Conservation (phyloP, 75 land plant species). For the Cupressus sempervirens region DNA sequence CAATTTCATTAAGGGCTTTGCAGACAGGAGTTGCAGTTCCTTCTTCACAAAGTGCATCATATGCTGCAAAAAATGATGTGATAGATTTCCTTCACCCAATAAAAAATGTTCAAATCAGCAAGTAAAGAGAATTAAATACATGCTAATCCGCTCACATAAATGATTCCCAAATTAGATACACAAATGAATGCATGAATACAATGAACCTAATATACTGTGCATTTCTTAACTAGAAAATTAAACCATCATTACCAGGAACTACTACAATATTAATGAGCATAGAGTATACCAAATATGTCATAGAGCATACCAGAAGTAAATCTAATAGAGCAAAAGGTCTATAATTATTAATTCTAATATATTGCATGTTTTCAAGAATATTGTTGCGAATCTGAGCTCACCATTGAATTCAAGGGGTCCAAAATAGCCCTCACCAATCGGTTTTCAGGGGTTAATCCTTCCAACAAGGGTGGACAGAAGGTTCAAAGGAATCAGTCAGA, state of each 20-base stretch:
- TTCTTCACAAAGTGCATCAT: conserved; percentile 95
- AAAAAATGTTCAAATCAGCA: conserved; percentile 3
- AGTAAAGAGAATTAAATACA: background rate
- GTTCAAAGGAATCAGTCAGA: too few relatives aligned
- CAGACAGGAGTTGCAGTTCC: conserved; percentile 84
- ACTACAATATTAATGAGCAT: background rate
- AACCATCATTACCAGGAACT: background rate
- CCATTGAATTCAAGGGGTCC: too few relatives aligned
- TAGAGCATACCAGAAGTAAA: background rate
- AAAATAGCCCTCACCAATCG: too few relatives aligned
- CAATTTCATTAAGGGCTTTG: conserved; percentile 75
- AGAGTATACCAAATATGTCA: background rate
- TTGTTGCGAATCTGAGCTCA: too few relatives aligned
- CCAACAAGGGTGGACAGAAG: too few relatives aligned
- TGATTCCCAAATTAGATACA: background rate
- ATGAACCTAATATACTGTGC: background rate
- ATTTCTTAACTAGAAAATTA: background rate
- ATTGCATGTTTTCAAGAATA: too few relatives aligned
- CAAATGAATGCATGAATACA: background rate
- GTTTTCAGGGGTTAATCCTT: too few relatives aligned
- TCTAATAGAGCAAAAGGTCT: background rate
- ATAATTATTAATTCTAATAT: background rate
- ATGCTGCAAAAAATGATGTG: conserved; percentile 88
- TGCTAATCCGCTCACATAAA: background rate
- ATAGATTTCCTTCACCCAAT: conserved; percentile 65